Evolutionary conservation across 2,329 filamentous ascomycete species (phyloP).

Genomic region (Aquanectria penicillioides): DNA sequence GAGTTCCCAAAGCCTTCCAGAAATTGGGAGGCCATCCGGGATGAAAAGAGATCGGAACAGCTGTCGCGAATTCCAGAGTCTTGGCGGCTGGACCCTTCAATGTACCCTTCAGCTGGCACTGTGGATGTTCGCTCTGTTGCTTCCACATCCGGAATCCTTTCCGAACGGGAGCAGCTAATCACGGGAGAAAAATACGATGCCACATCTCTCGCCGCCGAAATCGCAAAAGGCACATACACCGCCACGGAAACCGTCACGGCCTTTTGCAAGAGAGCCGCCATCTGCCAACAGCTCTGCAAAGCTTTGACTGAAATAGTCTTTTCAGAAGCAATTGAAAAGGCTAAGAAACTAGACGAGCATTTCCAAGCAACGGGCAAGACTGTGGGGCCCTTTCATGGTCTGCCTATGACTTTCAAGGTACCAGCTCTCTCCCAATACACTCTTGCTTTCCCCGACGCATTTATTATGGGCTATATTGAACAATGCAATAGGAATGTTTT

Average conservation of each 20-base stretch:
- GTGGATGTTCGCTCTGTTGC: not conserved
- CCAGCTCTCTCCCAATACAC: not conserved
- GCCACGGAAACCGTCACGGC: not conserved
- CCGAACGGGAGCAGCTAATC: not conserved
- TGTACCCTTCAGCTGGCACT: not conserved
- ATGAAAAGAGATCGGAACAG: not conserved
- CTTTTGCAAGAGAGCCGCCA: slow-evolving; percentile 7
- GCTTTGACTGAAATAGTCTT: slow-evolving; percentile 1
- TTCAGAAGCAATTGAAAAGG: not conserved
- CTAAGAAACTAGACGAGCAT: not conserved
- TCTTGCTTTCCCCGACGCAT: not conserved
- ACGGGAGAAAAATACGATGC: not conserved
- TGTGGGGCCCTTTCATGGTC: not conserved
- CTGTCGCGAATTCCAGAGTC: not conserved
- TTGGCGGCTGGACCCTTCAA: not conserved
- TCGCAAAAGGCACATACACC: not conserved
- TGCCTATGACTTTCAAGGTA: not conserved
- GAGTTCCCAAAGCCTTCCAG: not conserved
- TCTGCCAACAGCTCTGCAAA: slow-evolving; percentile 1
- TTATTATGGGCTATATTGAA: not conserved
- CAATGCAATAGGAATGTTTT: not conserved
- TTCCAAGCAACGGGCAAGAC: not conserved
- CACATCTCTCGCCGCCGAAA: not conserved
- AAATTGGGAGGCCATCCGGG: not conserved
- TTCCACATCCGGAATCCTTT: not conserved